phyloP scores from a whole-genome alignment of 2,329 filamentous ascomycete species.

The Xylaria sp. region DNA sequence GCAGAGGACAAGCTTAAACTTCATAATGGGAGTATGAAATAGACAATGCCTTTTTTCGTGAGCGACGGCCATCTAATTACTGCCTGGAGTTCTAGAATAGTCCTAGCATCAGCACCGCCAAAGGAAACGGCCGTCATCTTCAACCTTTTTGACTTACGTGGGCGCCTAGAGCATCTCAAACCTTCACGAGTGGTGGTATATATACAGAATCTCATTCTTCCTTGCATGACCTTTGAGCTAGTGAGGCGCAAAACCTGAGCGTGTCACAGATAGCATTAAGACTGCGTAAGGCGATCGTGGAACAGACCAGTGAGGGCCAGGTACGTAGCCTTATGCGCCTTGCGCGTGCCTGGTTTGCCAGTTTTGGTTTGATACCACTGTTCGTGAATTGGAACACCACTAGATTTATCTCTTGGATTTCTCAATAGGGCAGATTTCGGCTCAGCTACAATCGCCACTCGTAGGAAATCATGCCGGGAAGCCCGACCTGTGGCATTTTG shows the following conservation, averaged over 20 bases:
- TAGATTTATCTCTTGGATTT: neutral
- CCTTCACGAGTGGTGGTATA: neutral
- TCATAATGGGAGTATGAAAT: neutral
- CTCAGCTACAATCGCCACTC: neutral
- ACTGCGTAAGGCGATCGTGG: constrained; percentile 2
- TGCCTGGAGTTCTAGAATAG: constrained; percentile 17
- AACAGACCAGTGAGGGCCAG: constrained; percentile 8
- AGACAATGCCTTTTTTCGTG: constrained; percentile 9
- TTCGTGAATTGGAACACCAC: constrained; percentile 7
- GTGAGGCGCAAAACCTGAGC: neutral
- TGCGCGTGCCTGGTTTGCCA: neutral
- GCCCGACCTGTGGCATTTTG: constrained; percentile 6
- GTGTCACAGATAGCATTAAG: neutral
- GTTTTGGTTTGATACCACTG: constrained; percentile 1
- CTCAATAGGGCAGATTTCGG: constrained; percentile 1
- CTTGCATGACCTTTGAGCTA: neutral
- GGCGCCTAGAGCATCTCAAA: neutral
- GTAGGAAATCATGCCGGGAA: neutral
- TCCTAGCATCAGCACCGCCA: constrained; percentile 1
- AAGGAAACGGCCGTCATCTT: constrained; percentile 4
- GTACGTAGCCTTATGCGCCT: constrained; percentile 7
- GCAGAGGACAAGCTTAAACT: neutral
- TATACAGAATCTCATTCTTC: constrained; percentile 15
- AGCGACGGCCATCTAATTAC: constrained; percentile 23
- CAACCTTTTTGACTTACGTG: constrained; percentile 1